Conservation (phyloP, 257 asterid species). For the Osmanthus fragrans region DNA sequence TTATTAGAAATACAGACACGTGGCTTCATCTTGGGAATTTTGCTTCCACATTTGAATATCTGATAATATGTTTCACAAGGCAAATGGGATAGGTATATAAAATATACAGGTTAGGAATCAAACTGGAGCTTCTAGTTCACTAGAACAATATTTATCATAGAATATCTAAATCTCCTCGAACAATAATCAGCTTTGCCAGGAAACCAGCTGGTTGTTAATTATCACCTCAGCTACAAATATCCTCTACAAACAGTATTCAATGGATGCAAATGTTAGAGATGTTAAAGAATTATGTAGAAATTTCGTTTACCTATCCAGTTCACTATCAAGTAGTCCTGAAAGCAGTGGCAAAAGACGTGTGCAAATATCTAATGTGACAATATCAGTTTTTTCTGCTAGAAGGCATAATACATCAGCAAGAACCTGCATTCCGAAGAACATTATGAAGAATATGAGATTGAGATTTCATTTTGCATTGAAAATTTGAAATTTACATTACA, state of each 20-base stretch:
- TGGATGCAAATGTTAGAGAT: conserved; percentile 2
- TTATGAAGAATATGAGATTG: conserved; percentile 11
- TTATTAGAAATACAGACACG: neutral
- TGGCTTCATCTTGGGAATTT: neutral
- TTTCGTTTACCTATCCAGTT: conserved; percentile 68
- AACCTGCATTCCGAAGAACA: conserved; percentile 57
- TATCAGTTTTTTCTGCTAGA: conserved; percentile 69
- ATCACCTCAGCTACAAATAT: conserved; percentile 8
- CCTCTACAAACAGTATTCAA: conserved; percentile 17
- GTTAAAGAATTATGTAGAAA: conserved; percentile 2
- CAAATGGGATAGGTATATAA: neutral
- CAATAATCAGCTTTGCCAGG: conserved; percentile 3
- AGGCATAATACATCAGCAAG: conserved; percentile 84
- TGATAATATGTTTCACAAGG: neutral
- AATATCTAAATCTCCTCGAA: neutral
- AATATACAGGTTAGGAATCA: neutral
- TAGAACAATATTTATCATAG: neutral
- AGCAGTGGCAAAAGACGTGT: conserved; percentile 85
- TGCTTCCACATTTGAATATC: neutral
- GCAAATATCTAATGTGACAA: conserved; percentile 78
- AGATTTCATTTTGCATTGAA: conserved; percentile 6
- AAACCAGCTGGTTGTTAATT: neutral
- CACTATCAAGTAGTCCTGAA: conserved; percentile 71
- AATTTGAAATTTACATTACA: conserved; percentile 21
- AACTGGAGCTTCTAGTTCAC: neutral